These are phyloP conservation scores for Wickerhamiella azyma DNA, from an alignment of 805 yeast species.

Conservation along the genomic window DNA sequence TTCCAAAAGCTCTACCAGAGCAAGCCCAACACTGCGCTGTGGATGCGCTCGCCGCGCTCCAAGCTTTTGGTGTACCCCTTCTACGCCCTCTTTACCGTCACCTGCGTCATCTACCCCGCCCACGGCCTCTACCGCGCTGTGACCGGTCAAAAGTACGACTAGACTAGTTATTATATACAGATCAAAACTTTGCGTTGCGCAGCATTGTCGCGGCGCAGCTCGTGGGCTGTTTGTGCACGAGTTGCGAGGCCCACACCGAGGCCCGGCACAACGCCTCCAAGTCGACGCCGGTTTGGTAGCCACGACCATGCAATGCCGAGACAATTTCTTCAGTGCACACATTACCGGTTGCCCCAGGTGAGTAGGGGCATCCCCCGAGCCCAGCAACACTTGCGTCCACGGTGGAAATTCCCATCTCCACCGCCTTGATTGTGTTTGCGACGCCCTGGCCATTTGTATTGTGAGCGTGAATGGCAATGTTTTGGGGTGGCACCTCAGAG, in stretches of 20 bases:
- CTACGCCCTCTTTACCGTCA: slow-evolving; percentile 56
- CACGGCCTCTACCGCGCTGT: slow-evolving; percentile 61
- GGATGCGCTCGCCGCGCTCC: slow-evolving; percentile 47
- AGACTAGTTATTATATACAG: background rate
- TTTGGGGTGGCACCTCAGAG: slow-evolving; percentile 15
- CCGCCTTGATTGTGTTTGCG: slow-evolving; percentile 22
- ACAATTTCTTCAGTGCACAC: slow-evolving; percentile 25
- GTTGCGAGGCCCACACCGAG: slow-evolving; percentile 21
- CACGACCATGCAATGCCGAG: slow-evolving; percentile 22
- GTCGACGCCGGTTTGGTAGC: slow-evolving; percentile 22
- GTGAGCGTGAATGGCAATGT: slow-evolving; percentile 25
- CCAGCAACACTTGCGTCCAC: slow-evolving; percentile 24
- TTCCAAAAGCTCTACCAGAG: slow-evolving; percentile 28
- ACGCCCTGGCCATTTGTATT: slow-evolving; percentile 27
- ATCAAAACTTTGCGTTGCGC: too few species aligned
- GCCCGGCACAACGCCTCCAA: slow-evolving; percentile 16
- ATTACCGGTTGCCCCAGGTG: slow-evolving; percentile 25
- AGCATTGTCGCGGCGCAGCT: slow-evolving; percentile 1
- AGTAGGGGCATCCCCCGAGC: slow-evolving; percentile 27
- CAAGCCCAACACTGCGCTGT: slow-evolving; percentile 23
- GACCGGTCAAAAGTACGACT: slow-evolving; percentile 42
- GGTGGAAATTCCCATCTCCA: slow-evolving; percentile 22
- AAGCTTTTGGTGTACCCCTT: slow-evolving; percentile 64
- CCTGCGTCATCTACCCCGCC: slow-evolving; percentile 48
- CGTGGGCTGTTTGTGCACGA: slow-evolving; percentile 12